Evolutionary conservation across 1,284 basidiomycete species (phyloP), one percentile per base, ranked within the genome.

Genomic region (Hortiboletus rubellus): DNA sequence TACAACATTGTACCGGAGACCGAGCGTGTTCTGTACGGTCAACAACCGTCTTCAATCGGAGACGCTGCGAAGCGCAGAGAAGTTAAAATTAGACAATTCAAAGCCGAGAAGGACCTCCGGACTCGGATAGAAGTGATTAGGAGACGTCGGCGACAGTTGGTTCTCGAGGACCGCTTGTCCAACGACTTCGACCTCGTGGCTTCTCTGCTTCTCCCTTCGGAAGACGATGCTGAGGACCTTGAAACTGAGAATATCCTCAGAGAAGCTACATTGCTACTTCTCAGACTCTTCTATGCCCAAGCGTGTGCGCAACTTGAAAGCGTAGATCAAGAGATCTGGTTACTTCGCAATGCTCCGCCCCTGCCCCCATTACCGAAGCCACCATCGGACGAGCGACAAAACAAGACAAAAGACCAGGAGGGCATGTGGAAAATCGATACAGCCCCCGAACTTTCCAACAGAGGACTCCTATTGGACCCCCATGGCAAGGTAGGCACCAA

Each of bases 21-120:
- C 3, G 89, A 93, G 62, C 80, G 81, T 51, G 76, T 69, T 17
- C 69, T 90, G 8, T 81, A 85, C 61, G 74, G 73, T 40, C 77
- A 78, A 49, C 76, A 77, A 47, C 62, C 79, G 2, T 77, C 80
- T 1, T 67, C 76, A 7, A 74, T 87, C 22, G 72, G 72, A 30
- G 90, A 96, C 72, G 82, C 87, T 17, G 80, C 83, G 0, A 82
- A 81, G 68, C 80, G 89, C 54, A 77, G 95, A 61, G 93, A 96
- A 60, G 72, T 87, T 40, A 98, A 96, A 77, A 96, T 98, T 61
- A 84, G 83, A 59, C 94, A 95, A 69, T 96, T 86, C 72, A 86
- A 86, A 71, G 82, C 84, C 54, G 92, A 96, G 73, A 96, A 92
- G 72, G 87, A 92, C 52, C 74, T 96, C 33, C 81, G 83, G 52